Percentiles rank a stretch among this genome's conserved stretches.
These are phyloP conservation scores for Microglena sp. DNA, from an alignment of 139 green algal genomes.

Conservation along the genomic window DNA sequence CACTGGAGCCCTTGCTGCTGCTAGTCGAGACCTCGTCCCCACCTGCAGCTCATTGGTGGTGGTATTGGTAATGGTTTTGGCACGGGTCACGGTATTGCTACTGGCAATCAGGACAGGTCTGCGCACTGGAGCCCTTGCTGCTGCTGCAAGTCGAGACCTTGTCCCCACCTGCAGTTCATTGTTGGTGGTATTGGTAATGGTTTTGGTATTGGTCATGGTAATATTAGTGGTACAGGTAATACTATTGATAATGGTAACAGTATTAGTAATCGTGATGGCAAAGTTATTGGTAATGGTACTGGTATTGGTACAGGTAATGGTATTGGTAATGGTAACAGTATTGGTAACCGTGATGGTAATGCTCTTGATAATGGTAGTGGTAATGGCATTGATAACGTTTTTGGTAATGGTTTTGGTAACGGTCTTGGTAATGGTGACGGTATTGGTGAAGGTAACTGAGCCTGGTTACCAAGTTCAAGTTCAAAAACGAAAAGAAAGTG, in stretches of 20 bases:
- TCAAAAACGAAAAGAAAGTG: background rate
- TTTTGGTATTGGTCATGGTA: no score
- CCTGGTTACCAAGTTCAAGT: background rate
- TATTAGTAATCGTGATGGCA: background rate
- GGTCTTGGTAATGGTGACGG: no score
- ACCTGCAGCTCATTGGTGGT: constrained; percentile 1
- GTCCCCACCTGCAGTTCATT: background rate
- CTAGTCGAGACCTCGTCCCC: background rate
- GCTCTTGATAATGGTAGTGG: background rate
- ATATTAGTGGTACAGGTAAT: background rate
- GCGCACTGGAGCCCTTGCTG: background rate
- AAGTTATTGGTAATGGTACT: background rate
- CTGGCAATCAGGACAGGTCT: background rate
- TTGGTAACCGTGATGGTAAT: no score
- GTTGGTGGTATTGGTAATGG: no score
- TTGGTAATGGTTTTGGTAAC: no score
- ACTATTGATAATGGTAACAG: background rate
- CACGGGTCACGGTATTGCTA: background rate
- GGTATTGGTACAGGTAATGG: no score
- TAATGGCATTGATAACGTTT: no score
- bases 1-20: background rate
- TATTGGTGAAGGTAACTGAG: no score
- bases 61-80: background rate
- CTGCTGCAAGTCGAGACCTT: background rate
- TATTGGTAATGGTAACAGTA: no score